phyloP scores from a whole-genome alignment of 495 filamentous ascomycete genomes.

The Annulohypoxylon moriforme region DNA sequence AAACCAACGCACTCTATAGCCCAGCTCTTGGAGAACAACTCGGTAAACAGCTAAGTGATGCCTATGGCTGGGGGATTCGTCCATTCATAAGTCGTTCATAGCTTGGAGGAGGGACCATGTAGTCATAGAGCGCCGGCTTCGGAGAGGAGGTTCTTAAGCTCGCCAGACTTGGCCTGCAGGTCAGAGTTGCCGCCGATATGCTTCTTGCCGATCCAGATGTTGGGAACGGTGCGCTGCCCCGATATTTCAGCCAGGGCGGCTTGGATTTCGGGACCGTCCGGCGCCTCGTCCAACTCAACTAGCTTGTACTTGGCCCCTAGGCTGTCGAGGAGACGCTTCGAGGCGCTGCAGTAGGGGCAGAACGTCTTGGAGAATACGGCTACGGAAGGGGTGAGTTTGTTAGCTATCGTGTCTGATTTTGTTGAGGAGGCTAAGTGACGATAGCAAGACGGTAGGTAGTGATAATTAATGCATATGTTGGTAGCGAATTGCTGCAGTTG shows the following conservation, averaged over 20 bases:
- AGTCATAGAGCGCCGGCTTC: conserved; percentile 55
- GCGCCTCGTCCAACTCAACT: conserved; percentile 89
- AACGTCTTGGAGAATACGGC: conserved; percentile 96
- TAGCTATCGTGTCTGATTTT: not conserved
- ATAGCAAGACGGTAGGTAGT: not conserved
- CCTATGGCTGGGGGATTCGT: not conserved
- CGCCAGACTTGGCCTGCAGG: conserved; percentile 70
- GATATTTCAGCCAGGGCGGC: conserved; percentile 82
- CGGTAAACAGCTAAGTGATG: not conserved
- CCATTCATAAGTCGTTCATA: conserved; percentile 14
- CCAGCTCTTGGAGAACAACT: not conserved
- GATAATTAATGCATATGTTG: not conserved
- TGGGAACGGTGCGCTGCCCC: conserved; percentile 87
- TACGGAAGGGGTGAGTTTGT: conserved; percentile 44
- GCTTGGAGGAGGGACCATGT: conserved; percentile 12
- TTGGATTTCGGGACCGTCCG: conserved; percentile 86
- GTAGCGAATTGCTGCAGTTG: conserved; percentile 4
- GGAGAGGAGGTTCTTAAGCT: conserved; percentile 55
- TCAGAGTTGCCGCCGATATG: conserved; percentile 99
- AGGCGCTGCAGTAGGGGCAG: conserved; percentile 92
- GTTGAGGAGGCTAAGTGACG: not conserved
- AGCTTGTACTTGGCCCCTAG: conserved; percentile 76
- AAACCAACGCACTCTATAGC: not conserved
- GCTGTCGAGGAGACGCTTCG: conserved; percentile 77
- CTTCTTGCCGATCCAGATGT: conserved; percentile 89